phyloP scores from a whole-genome alignment of 495 filamentous ascomycete species.

The Hyaloscypha bicolor region DNA sequence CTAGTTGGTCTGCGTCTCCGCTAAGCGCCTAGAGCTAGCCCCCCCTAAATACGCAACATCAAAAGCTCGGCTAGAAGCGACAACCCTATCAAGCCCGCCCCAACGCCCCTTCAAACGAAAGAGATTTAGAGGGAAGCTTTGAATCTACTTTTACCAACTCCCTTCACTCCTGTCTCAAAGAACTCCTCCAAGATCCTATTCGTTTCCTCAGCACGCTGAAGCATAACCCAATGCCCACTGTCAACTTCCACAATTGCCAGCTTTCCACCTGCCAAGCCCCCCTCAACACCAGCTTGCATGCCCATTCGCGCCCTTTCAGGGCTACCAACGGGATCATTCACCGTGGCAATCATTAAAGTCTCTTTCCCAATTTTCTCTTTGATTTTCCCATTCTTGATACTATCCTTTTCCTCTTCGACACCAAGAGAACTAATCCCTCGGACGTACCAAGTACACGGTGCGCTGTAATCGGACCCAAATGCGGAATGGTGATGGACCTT shows the following conservation, averaged over 20 bases:
- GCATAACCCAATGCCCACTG: conserved; percentile 30
- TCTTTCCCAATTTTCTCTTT: conserved; percentile 14
- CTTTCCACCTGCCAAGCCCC: conserved; percentile 1
- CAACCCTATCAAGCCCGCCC: too few relatives aligned
- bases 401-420: conserved; percentile 14
- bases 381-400: conserved; percentile 17
- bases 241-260: conserved; percentile 19
- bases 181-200: conserved; percentile 27
- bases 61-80: too few relatives aligned
- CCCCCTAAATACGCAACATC: too few relatives aligned
- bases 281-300: conserved; percentile 16
- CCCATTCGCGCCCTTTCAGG: conserved; percentile 2
- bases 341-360: conserved; percentile 23
- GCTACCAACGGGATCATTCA: conserved; percentile 22
- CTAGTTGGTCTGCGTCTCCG: too few relatives aligned
- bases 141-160: background rate
- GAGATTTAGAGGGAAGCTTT: background rate
- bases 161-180: conserved; percentile 15
- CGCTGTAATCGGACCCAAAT: conserved; percentile 24
- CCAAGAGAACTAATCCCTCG: conserved; percentile 13
- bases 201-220: conserved; percentile 21
- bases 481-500: conserved; percentile 20
- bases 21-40: too few relatives aligned
- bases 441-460: conserved; percentile 32
- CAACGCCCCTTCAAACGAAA: too few relatives aligned